Conservation (phyloP, 2,329 filamentous ascomycete genomes). For the Botryotinia calthae region DNA sequence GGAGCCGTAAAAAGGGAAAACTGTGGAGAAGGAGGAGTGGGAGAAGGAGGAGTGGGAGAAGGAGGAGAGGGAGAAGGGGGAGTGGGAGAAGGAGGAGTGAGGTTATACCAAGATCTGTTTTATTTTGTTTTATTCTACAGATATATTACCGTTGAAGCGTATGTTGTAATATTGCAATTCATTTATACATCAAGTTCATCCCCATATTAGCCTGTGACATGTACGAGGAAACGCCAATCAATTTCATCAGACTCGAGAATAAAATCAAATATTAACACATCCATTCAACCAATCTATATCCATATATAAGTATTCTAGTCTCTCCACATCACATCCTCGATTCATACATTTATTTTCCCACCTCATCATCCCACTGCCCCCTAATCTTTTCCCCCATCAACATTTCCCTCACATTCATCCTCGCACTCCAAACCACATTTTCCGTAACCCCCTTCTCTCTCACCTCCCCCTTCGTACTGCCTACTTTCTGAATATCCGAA, state of each 20-base stretch:
- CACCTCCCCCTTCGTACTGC: background rate
- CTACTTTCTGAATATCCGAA: constrained; percentile 21
- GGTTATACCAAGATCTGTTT: too few species aligned
- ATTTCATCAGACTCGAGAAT: background rate
- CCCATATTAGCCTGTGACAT: fast-evolving
- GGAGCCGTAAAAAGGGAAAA: too few species aligned
- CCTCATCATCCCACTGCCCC: constrained; percentile 13
- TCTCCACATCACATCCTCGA: background rate
- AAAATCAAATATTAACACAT: background rate
- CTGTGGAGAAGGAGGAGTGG: too few species aligned
- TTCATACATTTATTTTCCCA: background rate
- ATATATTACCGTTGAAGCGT: background rate
- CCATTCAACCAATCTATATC: background rate
- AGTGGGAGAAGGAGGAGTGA: too few species aligned
- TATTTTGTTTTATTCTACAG: fast-evolving
- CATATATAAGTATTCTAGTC: too few species aligned
- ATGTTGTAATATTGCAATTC: background rate
- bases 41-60: too few species aligned
- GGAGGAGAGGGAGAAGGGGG: too few species aligned
- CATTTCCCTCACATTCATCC: constrained; percentile 16
- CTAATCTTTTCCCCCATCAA: constrained; percentile 11
- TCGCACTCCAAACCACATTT: constrained; percentile 19
- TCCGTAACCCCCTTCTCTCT: constrained; percentile 19
- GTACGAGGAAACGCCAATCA: fast-evolving
- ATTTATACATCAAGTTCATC: background rate